These are phyloP conservation scores for Cucumis hystrix DNA, from an alignment of 306 rosid genomes.

Conservation along the genomic window DNA sequence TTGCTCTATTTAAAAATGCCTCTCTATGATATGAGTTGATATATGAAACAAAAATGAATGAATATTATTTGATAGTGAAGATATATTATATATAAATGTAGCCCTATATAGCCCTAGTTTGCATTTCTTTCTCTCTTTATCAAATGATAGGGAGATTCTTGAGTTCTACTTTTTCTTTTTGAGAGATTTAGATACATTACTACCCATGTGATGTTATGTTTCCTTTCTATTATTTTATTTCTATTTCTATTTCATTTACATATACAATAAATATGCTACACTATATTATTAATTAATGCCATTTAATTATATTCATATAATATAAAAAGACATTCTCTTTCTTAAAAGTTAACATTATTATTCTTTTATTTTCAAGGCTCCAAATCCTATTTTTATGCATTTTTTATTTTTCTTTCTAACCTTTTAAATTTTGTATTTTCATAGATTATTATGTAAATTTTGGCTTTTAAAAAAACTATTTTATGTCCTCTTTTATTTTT, in stretches of 20 bases:
- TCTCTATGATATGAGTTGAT: too few relatives aligned
- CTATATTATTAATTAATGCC: not conserved
- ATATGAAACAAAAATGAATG: too few relatives aligned
- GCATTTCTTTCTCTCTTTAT: not conserved
- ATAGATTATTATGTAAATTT: too few relatives aligned
- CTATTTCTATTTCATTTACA: not conserved
- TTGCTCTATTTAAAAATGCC: too few relatives aligned
- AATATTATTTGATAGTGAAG: not conserved
- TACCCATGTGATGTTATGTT: slow-evolving; percentile 5
- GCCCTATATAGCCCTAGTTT: not conserved
- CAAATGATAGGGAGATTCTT: not conserved
- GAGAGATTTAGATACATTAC: not conserved
- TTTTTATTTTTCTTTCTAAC: not conserved
- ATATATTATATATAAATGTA: not conserved
- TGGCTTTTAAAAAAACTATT: too few relatives aligned
- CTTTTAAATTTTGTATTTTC: not conserved
- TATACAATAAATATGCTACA: too few relatives aligned
- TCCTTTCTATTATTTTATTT: not conserved
- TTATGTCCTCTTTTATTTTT: not conserved
- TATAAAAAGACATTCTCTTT: not conserved
- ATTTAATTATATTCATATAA: not conserved
- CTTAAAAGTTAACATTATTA: not conserved
- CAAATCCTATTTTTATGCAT: not conserved
- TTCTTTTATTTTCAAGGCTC: not conserved
- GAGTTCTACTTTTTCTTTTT: not conserved